Base-by-base conservation (phyloP, 2,329 filamentous ascomycete genomes). In the Cordyceps pruinosa region DNA sequence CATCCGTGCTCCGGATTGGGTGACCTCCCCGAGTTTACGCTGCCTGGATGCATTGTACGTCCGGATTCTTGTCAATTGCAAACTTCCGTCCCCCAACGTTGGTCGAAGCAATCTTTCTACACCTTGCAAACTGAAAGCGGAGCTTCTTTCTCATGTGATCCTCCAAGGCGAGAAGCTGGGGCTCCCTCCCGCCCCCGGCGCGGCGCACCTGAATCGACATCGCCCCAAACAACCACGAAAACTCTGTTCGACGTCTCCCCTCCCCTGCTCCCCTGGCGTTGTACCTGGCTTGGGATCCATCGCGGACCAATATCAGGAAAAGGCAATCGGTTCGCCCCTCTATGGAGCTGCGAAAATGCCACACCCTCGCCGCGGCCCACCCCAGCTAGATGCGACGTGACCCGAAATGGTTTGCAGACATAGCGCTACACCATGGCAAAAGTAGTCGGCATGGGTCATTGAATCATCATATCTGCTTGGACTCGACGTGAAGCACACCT, bases 161-260 rank as follows among this genome's bases (percentile, higher is more conserved):
- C 23, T 7, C 25, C 15, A n/a, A 15, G 15, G 5, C 13, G 10
- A 28, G 13, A 45, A 1, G 17, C 6, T 8, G 19, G 5, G 8
- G n/a, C 30, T 26, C 4, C 19, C 19, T 26, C 37, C 6, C 17
- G 9, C 19, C 21, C 15, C n/a, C n/a, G n/a, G n/a, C n/a, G n/a
- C n/a, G n/a, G n/a, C n/a, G n/a, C n/a, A n/a, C n/a, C n/a, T n/a
- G n/a, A 17, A 21, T 52, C 23, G 26, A 52, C 23, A 23, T 52
- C 35, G 34, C 41, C 15, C 46, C n/a, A 25, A 25, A 35, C n/a
- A 13, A 42, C 34, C 23, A 19, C 5, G 17, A 37, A 47, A 55
- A 55, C 52, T 55, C 52, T 55, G 52, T 55, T 55, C 25, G 42
- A 47, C 42, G 52, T 55, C 52, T 39, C 25, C 25, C 7, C n/a